Conservation (phyloP, 1,139 yeast species). For the Hanseniaspora gamundiae region DNA sequence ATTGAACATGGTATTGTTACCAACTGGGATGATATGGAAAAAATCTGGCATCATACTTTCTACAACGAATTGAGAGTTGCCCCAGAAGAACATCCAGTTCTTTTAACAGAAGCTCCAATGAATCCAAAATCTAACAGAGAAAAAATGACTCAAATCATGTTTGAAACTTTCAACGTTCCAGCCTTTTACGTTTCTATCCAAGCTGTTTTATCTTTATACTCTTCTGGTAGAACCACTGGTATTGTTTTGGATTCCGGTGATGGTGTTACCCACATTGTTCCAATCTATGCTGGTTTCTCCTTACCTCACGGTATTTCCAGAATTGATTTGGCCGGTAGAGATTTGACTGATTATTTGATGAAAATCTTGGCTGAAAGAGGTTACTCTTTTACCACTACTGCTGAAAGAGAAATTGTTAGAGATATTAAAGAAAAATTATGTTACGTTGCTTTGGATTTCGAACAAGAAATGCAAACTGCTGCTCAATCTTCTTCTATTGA, state of each 20-base stretch:
- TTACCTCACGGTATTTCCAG: slow-evolving; percentile 98
- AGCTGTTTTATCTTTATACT: slow-evolving; percentile 95
- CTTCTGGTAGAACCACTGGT: slow-evolving; percentile 99
- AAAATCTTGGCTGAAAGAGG: slow-evolving; percentile 98
- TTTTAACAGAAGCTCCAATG: slow-evolving; percentile 98
- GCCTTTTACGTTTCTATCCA: slow-evolving; percentile 98
- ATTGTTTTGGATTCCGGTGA: slow-evolving; percentile 99
- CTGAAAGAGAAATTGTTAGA: slow-evolving; percentile 99
- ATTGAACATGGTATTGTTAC: slow-evolving; percentile 99
- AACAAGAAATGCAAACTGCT: slow-evolving; percentile 98
- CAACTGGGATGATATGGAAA: slow-evolving; percentile 99
- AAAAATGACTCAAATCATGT: slow-evolving; percentile 98
- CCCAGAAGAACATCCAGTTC: slow-evolving; percentile 97
- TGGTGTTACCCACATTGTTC: slow-evolving; percentile 99
- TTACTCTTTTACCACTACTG: slow-evolving; percentile 95
- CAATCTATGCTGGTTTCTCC: slow-evolving; percentile 99
- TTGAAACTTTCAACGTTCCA: slow-evolving; percentile 98
- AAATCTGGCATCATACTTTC: slow-evolving; percentile 98
- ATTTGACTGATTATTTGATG: slow-evolving; percentile 96
- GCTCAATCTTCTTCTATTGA: slow-evolving; percentile 97
- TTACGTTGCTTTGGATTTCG: slow-evolving; percentile 93
- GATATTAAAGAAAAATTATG: slow-evolving; percentile 98
- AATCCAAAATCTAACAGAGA: slow-evolving; percentile 99
- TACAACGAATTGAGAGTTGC: slow-evolving; percentile 97
- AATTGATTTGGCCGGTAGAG: slow-evolving; percentile 99